phyloP scores from a whole-genome alignment of 345 rosid species.

The Bruguiera parviflora region DNA sequence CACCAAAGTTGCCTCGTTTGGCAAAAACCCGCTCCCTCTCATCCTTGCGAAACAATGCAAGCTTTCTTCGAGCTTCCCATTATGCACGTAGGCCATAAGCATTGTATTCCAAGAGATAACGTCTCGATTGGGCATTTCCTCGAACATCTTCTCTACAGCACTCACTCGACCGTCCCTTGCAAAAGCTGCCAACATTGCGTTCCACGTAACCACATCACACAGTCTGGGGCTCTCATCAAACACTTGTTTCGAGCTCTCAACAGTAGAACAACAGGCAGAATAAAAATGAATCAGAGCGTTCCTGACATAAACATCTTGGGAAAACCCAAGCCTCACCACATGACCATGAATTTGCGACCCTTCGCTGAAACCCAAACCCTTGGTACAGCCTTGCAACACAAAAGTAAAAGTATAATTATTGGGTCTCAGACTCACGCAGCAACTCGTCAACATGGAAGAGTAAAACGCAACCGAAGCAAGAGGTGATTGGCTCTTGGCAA shows the following conservation, averaged over 20 bases:
- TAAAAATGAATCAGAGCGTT: constrained; percentile 30
- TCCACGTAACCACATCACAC: constrained; percentile 23
- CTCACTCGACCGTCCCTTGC: constrained; percentile 25
- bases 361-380: constrained; percentile 18
- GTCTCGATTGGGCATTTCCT: constrained; percentile 29
- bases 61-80: constrained; percentile 30
- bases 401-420: constrained; percentile 29
- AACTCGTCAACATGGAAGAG: constrained; percentile 8
- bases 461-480: constrained; percentile 16
- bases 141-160: constrained; percentile 34
- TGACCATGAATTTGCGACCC: constrained; percentile 32
- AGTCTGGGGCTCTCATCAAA: constrained; percentile 15
- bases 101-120: constrained; percentile 47
- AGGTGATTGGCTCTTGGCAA: constrained; percentile 18
- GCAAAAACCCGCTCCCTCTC: constrained; percentile 15
- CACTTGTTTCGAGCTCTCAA: constrained; percentile 12
- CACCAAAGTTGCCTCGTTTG: constrained; percentile 28
- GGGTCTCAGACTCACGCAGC: constrained; percentile 5
- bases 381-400: constrained; percentile 24
- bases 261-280: constrained; percentile 17
- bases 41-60: constrained; percentile 24
- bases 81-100: constrained; percentile 38
- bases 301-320: constrained; percentile 25
- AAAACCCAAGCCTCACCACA: constrained; percentile 21
- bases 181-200: constrained; percentile 15